Conservation (phyloP, 2,329 filamentous ascomycete genomes). For the Xenosphaeropsis pyriputrescens region DNA sequence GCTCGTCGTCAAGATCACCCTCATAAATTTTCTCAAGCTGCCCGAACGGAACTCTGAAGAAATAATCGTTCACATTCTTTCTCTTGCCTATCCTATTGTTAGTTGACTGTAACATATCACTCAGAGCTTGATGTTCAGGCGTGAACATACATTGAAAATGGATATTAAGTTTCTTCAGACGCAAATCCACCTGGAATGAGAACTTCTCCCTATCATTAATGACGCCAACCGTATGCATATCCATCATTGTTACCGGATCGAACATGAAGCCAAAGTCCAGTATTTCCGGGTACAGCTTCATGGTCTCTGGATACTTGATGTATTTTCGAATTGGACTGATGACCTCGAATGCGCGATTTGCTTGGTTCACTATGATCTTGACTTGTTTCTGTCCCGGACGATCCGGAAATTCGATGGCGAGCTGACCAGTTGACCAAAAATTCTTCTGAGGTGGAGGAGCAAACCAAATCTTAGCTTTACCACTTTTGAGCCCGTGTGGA, state of each 20-base stretch:
- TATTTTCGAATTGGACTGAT: constrained; percentile 17
- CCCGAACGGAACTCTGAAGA: constrained; percentile 20
- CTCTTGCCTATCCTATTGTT: constrained; percentile 4
- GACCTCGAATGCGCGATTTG: constrained; percentile 5
- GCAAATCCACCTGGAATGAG: constrained; percentile 20
- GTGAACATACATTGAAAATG: constrained; percentile 19
- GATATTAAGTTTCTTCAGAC: constrained; percentile 22
- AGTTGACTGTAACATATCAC: constrained; percentile 3
- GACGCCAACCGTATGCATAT: constrained; percentile 31
- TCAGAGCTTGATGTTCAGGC: no score
- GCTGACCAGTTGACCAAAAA: constrained; percentile 30
- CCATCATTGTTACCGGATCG: constrained; percentile 38
- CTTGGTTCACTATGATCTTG: neutral
- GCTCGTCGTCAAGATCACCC: constrained; percentile 16
- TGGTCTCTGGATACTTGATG: constrained; percentile 17
- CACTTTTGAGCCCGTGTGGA: constrained; percentile 21
- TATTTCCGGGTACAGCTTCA: constrained; percentile 26
- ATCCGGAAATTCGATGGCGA: constrained; percentile 12
- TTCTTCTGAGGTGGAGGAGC: constrained; percentile 34
- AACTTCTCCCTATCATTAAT: neutral
- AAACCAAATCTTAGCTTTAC: constrained; percentile 36
- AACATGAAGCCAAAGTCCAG: constrained; percentile 50
- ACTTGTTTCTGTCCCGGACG: constrained; percentile 3
- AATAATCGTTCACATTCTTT: constrained; percentile 15
- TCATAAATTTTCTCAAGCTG: constrained; percentile 29